Conservation (phyloP, 1,284 basidiomycete species). For the Wallemia ichthyophaga region DNA sequence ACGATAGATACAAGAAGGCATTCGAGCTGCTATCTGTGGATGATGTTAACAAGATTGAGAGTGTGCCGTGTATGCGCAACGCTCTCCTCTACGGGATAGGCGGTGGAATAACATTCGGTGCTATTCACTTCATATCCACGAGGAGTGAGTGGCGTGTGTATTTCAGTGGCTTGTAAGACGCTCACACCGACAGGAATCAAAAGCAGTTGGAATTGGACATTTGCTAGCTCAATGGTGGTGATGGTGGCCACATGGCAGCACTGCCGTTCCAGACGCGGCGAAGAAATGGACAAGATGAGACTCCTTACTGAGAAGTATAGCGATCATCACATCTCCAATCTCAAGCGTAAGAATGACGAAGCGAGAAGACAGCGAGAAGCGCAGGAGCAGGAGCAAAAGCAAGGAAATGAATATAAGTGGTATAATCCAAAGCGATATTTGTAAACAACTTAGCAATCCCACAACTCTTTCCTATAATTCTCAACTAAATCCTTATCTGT, state of each 20-base stretch:
- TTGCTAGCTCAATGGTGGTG: background rate
- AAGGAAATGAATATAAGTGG: background rate
- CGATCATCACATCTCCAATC: background rate
- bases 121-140: background rate
- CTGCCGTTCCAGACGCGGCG: background rate
- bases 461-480: slow-evolving; percentile 11
- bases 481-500: slow-evolving; percentile 11
- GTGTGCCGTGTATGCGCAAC: slow-evolving; percentile 1
- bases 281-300: background rate
- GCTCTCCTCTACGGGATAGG: background rate
- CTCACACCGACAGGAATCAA: background rate
- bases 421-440: background rate
- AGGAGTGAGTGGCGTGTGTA: background rate
- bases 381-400: background rate
- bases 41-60: background rate
- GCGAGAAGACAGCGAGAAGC: background rate
- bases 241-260: background rate
- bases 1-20: background rate
- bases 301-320: background rate
- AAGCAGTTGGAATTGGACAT: slow-evolving; percentile 1
- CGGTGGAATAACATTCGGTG: background rate
- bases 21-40: background rate
- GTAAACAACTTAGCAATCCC: slow-evolving; percentile 5
- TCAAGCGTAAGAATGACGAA: background rate
- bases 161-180: background rate